Evolutionary conservation across 495 filamentous ascomycete genomes (phyloP).

Genomic region (Neurospora africana): DNA sequence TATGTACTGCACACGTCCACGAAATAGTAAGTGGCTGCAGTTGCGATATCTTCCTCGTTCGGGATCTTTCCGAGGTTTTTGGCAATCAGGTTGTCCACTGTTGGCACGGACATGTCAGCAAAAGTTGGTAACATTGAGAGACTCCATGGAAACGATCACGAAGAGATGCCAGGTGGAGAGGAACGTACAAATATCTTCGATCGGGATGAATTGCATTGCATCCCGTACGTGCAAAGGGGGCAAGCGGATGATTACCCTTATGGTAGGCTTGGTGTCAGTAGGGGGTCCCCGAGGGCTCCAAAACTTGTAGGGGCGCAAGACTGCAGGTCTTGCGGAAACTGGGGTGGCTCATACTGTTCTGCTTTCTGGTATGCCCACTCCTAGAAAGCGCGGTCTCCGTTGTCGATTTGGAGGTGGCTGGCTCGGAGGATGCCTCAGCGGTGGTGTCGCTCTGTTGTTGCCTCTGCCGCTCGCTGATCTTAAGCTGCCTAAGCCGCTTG

Average conservation of each 20-base stretch:
- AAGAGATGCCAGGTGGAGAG: neutral
- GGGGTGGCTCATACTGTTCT: neutral
- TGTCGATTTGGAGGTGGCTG: neutral
- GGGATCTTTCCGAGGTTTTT: neutral
- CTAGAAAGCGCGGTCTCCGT: neutral
- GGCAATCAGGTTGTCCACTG: neutral
- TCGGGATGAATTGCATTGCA: neutral
- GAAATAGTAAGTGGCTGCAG: neutral
- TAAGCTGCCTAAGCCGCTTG: neutral
- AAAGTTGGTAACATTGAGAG: neutral
- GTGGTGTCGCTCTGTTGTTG: neutral
- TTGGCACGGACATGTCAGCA: neutral
- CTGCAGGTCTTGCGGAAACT: neutral
- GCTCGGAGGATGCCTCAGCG: neutral
- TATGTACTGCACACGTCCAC: neutral
- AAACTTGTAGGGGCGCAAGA: neutral
- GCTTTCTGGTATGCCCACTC: neutral
- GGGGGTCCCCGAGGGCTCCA: neutral
- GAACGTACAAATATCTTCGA: neutral
- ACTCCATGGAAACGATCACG: neutral
- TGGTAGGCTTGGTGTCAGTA: neutral
- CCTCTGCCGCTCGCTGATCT: neutral
- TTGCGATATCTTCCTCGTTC: neutral
- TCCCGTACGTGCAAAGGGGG: neutral
- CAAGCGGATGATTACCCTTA: neutral